Conservation (phyloP, 2,329 filamentous ascomycete species). For the Talaromyces rugulosus region DNA sequence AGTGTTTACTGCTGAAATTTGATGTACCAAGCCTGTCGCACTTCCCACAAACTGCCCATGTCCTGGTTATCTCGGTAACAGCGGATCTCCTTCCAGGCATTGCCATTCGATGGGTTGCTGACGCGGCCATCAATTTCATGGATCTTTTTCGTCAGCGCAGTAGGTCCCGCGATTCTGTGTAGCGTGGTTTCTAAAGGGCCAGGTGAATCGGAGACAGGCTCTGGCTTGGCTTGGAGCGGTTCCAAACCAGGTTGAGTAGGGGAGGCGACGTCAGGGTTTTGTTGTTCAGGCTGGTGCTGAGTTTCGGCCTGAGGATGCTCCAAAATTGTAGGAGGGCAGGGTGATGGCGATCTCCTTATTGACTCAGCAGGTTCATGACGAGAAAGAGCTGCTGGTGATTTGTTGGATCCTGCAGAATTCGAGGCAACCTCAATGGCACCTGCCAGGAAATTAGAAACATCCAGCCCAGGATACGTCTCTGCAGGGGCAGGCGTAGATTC, state of each 20-base stretch:
- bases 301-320: not conserved
- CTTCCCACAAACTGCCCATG: constrained; percentile 43
- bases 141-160: constrained; percentile 29
- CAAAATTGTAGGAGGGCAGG: not conserved
- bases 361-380: not conserved
- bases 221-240: constrained; percentile 12
- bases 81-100: constrained; percentile 43
- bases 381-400: not conserved
- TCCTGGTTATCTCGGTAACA: constrained; percentile 43
- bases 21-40: constrained; percentile 38
- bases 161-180: constrained; percentile 25
- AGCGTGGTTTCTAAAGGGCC: constrained; percentile 22
- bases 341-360: not conserved
- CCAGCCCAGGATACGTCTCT: not conserved
- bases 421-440: not conserved
- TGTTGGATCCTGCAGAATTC: not conserved
- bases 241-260: not conserved
- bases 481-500: not conserved
- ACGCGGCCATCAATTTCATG: constrained; percentile 38
- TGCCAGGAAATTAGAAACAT: not conserved
- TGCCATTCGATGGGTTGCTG: constrained; percentile 26
- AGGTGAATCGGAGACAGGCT: not conserved
- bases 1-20: constrained; percentile 13
- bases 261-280: not conserved
- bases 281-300: not conserved